Percentiles rank a stretch among this genome's conserved stretches.
Evolutionary conservation across 352 stramenopile species (phyloP).

Genomic region (Phytophthora pistaciae): DNA sequence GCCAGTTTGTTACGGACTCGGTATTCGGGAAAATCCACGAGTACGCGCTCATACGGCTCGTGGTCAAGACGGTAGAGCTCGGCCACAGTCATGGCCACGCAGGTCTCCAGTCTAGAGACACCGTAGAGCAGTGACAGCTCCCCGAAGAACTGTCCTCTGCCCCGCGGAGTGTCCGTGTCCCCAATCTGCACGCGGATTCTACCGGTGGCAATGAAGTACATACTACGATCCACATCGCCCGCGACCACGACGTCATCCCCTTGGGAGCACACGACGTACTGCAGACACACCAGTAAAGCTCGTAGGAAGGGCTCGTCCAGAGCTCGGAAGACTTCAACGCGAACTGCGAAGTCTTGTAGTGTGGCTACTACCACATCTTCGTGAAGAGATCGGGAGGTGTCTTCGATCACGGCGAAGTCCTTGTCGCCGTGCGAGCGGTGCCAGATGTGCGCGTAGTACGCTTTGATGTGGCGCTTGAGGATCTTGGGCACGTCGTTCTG

Average conservation of each 20-base stretch:
- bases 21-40: constrained; percentile 72
- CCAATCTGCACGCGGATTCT: constrained; percentile 60
- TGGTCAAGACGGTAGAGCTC: constrained; percentile 74
- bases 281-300: constrained; percentile 53
- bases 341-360: constrained; percentile 50
- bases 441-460: constrained; percentile 69
- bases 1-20: constrained; percentile 48
- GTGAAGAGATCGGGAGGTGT: constrained; percentile 50
- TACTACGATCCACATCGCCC: constrained; percentile 69
- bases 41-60: constrained; percentile 60
- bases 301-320: constrained; percentile 64
- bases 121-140: constrained; percentile 61
- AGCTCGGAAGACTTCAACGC: constrained; percentile 52
- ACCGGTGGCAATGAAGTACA: constrained; percentile 42
- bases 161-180: constrained; percentile 49
- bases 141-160: constrained; percentile 65
- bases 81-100: constrained; percentile 49
- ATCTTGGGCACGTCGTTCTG: constrained; percentile 67
- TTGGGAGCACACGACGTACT: constrained; percentile 65
- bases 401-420: constrained; percentile 49
- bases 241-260: constrained; percentile 64
- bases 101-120: constrained; percentile 60
- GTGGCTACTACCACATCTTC: constrained; percentile 64
- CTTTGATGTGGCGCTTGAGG: constrained; percentile 70
- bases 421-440: constrained; percentile 46